Conservation (phyloP, 495 filamentous ascomycete genomes). For the Annulohypoxylon moriforme region DNA sequence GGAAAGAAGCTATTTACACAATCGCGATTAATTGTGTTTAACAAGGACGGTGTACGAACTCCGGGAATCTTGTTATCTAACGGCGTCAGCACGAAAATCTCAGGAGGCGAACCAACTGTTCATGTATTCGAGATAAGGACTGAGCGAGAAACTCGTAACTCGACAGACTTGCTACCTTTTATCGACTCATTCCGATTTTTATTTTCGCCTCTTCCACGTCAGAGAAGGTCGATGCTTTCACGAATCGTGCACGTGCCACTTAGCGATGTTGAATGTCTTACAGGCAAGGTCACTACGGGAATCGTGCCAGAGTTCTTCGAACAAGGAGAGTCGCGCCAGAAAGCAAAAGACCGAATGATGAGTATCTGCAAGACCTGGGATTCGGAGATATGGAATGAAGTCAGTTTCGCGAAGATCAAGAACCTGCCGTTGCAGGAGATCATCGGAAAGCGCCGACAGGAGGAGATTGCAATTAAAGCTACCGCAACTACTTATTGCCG, state of each 20-base stretch:
- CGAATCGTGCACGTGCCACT: conserved; percentile 74
- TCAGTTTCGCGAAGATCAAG: conserved; percentile 83
- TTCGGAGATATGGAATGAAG: conserved; percentile 80
- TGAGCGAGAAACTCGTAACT: conserved; percentile 70
- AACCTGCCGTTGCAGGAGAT: conserved; percentile 80
- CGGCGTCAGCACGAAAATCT: conserved; percentile 66
- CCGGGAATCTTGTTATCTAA: conserved; percentile 83
- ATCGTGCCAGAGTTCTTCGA: conserved; percentile 65
- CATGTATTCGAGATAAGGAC: conserved; percentile 81
- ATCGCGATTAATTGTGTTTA: conserved; percentile 77
- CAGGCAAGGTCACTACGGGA: conserved; percentile 74
- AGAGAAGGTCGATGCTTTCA: conserved; percentile 68
- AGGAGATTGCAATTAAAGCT: conserved; percentile 66
- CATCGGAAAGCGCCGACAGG: conserved; percentile 72
- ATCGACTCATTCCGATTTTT: conserved; percentile 70
- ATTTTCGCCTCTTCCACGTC: conserved; percentile 69
- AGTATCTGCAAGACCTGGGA: conserved; percentile 76
- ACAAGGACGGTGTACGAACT: conserved; percentile 79
- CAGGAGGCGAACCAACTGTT: conserved; percentile 69
- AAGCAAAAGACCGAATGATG: conserved; percentile 69
- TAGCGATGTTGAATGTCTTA: conserved; percentile 82
- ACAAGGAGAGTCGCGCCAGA: conserved; percentile 53
- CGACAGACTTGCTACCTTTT: conserved; percentile 83
- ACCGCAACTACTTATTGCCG: conserved; percentile 73
- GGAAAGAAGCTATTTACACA: conserved; percentile 81